Percentiles rank a stretch among this genome's conserved stretches.
These are phyloP conservation scores for Pluteus cervinus DNA, from an alignment of 768 basidiomycete species.

Conservation along the genomic window DNA sequence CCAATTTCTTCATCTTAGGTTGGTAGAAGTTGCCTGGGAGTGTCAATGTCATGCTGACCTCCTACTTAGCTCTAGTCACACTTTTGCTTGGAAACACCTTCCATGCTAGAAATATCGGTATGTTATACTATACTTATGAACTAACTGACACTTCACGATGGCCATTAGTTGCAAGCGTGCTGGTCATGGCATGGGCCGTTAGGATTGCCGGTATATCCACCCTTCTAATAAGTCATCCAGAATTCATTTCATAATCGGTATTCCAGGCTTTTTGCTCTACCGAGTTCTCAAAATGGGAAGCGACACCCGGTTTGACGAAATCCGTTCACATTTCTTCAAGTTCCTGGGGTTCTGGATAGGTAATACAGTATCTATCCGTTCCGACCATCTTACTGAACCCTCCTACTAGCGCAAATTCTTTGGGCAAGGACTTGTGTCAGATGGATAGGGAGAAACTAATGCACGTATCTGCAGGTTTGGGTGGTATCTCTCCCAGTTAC, in stretches of 20 bases:
- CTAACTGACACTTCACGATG: neutral
- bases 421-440: constrained; percentile 37
- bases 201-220: constrained; percentile 41
- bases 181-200: constrained; percentile 66
- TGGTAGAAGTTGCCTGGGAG: too few relatives aligned
- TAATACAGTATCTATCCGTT: neutral
- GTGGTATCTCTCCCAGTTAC: constrained; percentile 56
- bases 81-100: constrained; percentile 57
- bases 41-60: too few relatives aligned
- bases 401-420: constrained; percentile 41
- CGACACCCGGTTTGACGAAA: constrained; percentile 63
- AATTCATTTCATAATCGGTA: neutral
- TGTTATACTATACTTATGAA: neutral
- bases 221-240: neutral
- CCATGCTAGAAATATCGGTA: constrained; percentile 48
- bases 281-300: constrained; percentile 65
- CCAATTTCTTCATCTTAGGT: constrained; percentile 65
- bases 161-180: constrained; percentile 41
- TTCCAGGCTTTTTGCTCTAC: constrained; percentile 54
- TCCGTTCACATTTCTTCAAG: constrained; percentile 58
- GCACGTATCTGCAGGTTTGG: constrained; percentile 39
- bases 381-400: neutral
- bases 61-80: constrained; percentile 46
- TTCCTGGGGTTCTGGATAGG: constrained; percentile 43
- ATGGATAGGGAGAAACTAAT: neutral